Percentiles rank a stretch among this genome's conserved stretches.
Evolutionary conservation across 257 asterid species (phyloP).

Genomic region (Eustoma russellianum): DNA sequence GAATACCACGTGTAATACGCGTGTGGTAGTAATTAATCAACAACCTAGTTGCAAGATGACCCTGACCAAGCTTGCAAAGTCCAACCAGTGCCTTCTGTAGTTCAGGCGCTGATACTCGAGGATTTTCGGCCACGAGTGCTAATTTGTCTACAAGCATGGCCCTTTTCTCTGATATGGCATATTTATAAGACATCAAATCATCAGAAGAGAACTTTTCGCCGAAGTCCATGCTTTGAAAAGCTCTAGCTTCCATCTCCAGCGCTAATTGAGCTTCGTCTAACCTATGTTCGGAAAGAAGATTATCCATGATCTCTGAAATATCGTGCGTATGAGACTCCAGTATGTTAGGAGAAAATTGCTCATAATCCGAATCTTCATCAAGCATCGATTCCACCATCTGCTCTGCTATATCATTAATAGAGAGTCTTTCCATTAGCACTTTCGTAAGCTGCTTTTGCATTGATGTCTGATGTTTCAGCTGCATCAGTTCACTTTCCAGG

Average conservation of each 20-base stretch:
- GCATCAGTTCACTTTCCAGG: constrained; percentile 37
- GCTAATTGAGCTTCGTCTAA: constrained; percentile 51
- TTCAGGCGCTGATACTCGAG: constrained; percentile 53
- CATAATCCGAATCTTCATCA: constrained; percentile 22
- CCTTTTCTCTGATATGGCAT: constrained; percentile 41
- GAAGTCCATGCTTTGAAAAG: constrained; percentile 20
- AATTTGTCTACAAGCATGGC: constrained; percentile 37
- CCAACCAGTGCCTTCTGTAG: constrained; percentile 56
- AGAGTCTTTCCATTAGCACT: constrained; percentile 20
- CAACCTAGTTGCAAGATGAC: constrained; percentile 34
- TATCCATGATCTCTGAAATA: constrained; percentile 47
- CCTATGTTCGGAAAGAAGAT: constrained; percentile 49
- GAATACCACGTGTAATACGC: constrained; percentile 32
- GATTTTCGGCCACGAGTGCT: constrained; percentile 32
- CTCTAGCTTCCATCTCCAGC: constrained; percentile 49
- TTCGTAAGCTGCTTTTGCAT: constrained; percentile 38
- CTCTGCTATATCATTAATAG: constrained; percentile 27
- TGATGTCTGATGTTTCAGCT: constrained; percentile 41
- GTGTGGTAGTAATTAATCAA: constrained; percentile 48
- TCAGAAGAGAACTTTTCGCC: constrained; percentile 24
- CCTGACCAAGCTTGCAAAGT: constrained; percentile 44
- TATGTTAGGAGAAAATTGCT: constrained; percentile 23
- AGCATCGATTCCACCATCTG: constrained; percentile 26
- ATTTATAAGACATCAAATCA: constrained; percentile 35
- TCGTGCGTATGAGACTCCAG: constrained; percentile 43